Percentiles rank a stretch among this genome's conserved stretches.
These are phyloP conservation scores for Anthracocystis walkeri DNA, from an alignment of 1,284 basidiomycete genomes.

Conservation along the genomic window DNA sequence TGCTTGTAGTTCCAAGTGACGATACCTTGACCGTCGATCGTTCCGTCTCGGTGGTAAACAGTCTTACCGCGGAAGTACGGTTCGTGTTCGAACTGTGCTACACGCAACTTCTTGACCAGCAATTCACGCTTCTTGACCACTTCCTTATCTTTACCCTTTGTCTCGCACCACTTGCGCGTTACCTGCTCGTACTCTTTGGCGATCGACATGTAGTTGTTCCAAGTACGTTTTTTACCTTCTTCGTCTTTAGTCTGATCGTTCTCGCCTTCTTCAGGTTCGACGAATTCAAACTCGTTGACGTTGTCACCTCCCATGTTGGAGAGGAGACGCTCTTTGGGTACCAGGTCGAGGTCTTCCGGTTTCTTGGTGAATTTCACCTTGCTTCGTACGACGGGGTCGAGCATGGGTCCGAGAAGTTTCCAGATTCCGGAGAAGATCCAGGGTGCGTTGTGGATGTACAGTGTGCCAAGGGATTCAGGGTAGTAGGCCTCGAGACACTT, in stretches of 20 bases:
- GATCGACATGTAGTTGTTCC: constrained; percentile 60
- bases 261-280: constrained; percentile 62
- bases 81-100: constrained; percentile 68
- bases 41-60: constrained; percentile 68
- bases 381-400: constrained; percentile 65
- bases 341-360: constrained; percentile 61
- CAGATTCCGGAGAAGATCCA: constrained; percentile 70
- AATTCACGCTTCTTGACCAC: constrained; percentile 58
- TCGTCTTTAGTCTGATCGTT: constrained; percentile 64
- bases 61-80: constrained; percentile 66
- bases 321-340: constrained; percentile 58
- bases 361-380: constrained; percentile 67
- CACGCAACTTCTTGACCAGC: constrained; percentile 66
- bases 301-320: constrained; percentile 55
- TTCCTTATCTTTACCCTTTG: constrained; percentile 45
- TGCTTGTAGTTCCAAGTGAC: constrained; percentile 67
- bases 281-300: constrained; percentile 47
- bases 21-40: constrained; percentile 66
- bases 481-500: constrained; percentile 70
- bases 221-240: constrained; percentile 60
- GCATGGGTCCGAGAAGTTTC: constrained; percentile 67
- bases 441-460: constrained; percentile 70
- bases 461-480: constrained; percentile 69
- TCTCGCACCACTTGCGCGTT: constrained; percentile 66
- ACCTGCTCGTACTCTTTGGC: constrained; percentile 65